phyloP scores from a whole-genome alignment of 2,329 filamentous ascomycete genomes.

The Phialemonium atrogriseum region DNA sequence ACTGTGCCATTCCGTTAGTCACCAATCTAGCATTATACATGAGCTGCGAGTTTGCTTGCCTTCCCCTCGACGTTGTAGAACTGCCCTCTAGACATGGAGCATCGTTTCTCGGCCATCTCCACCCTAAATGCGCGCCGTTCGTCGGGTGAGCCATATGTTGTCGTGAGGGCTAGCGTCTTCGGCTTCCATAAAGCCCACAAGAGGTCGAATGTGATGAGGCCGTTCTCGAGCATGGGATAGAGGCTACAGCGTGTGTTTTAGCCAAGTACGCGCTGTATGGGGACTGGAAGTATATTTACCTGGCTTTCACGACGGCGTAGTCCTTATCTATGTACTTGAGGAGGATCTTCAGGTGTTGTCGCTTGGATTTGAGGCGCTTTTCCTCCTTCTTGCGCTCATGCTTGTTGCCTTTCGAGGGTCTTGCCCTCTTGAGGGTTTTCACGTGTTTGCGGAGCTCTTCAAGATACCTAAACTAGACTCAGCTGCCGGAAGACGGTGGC shows the following conservation, averaged over 20 bases:
- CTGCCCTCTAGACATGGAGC: constrained; percentile 59
- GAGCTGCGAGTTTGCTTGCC: constrained; percentile 17
- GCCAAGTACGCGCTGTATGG: neutral
- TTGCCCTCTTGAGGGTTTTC: constrained; percentile 55
- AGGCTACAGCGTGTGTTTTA: constrained; percentile 37
- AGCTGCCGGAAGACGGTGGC: constrained; percentile 3
- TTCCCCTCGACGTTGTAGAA: constrained; percentile 71
- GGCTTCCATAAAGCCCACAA: constrained; percentile 88
- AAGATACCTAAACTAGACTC: constrained; percentile 50
- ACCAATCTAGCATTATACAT: constrained; percentile 2
- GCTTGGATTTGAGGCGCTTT: constrained; percentile 49
- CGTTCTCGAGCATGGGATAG: constrained; percentile 70
- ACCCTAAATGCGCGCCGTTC: constrained; percentile 78
- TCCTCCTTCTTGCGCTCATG: constrained; percentile 53
- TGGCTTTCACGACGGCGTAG: constrained; percentile 68
- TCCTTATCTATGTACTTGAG: constrained; percentile 48
- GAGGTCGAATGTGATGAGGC: constrained; percentile 81
- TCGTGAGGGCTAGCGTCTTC: constrained; percentile 68
- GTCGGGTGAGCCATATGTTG: constrained; percentile 67
- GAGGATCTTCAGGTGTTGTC: constrained; percentile 56
- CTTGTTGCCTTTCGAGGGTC: constrained; percentile 36
- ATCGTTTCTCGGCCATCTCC: constrained; percentile 64
- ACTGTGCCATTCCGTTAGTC: constrained; percentile 28
- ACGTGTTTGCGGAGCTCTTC: constrained; percentile 62
- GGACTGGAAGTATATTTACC: constrained; percentile 14